A percentile compares a stretch with the other conserved stretches of the same genome.
Conservation (phyloP, 225 moss, liverwort and hornwort species). For the Physcomitrellopsis africana region DNA sequence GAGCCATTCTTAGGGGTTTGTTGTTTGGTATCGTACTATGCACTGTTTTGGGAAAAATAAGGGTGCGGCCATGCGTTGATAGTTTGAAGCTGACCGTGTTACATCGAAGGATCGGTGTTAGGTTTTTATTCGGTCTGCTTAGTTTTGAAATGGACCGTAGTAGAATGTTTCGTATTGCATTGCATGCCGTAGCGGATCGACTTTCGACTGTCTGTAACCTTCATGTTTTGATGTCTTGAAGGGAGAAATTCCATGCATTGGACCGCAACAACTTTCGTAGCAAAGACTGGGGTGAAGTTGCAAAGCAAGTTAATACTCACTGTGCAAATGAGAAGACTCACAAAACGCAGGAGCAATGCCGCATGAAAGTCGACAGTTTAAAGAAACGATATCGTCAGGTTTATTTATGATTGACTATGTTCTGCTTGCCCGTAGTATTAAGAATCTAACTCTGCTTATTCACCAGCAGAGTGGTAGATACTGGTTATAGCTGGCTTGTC, state of each 20-base stretch:
- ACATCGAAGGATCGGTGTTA: not conserved
- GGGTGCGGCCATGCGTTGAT: constrained; percentile 4
- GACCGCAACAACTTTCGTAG: constrained; percentile 72
- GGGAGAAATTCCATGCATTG: constrained; percentile 69
- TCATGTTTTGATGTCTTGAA: not conserved
- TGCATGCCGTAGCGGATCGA: not conserved
- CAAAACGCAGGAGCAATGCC: constrained; percentile 72
- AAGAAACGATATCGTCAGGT: constrained; percentile 78
- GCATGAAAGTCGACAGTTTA: constrained; percentile 75
- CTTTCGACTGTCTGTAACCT: not conserved
- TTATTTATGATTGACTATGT: not conserved
- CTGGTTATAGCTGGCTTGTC: not conserved
- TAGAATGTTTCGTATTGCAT: not conserved
- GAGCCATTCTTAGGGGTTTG: not conserved
- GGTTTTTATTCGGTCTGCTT: constrained; percentile 1
- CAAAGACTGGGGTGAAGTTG: constrained; percentile 70
- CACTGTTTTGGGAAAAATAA: not conserved
- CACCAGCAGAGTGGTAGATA: not conserved
- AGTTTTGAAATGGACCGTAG: not conserved
- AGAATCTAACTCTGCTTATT: not conserved
- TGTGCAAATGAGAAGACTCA: constrained; percentile 65
- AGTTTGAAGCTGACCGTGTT: not conserved
- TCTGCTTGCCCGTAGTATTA: not conserved
- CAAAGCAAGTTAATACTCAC: constrained; percentile 57
- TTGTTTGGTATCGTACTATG: not conserved